Conservation (phyloP, 2,329 filamentous ascomycete species). For the Alternaria conjuncta region DNA sequence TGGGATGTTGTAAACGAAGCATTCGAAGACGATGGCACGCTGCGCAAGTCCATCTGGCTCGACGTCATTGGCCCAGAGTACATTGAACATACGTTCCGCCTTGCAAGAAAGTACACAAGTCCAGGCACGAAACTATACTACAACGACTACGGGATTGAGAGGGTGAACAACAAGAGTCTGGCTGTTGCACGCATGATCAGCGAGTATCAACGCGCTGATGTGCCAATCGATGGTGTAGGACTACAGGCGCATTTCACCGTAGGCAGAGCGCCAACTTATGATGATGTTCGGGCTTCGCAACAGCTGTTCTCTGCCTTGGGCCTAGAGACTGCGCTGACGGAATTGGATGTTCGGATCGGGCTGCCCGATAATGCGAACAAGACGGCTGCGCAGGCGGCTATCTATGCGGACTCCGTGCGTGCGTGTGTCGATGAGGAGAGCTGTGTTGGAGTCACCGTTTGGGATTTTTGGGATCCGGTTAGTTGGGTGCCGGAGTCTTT, state of each 20-base stretch:
- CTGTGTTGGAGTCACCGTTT: slow-evolving; percentile 51
- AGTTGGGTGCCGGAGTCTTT: slow-evolving; percentile 49
- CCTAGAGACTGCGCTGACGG: slow-evolving; percentile 66
- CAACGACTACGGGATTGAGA: slow-evolving; percentile 70
- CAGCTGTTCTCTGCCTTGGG: slow-evolving; percentile 58
- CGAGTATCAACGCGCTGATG: slow-evolving; percentile 45
- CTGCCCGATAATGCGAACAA: slow-evolving; percentile 55
- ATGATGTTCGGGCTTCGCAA: slow-evolving; percentile 56
- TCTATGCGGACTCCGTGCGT: slow-evolving; percentile 52
- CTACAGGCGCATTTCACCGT: slow-evolving; percentile 68
- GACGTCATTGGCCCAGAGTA: slow-evolving; percentile 63
- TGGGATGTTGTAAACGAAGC: slow-evolving; percentile 74
- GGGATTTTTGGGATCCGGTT: slow-evolving; percentile 52
- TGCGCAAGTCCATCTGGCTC: slow-evolving; percentile 62
- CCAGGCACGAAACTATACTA: slow-evolving; percentile 66
- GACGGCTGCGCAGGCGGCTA: slow-evolving; percentile 55
- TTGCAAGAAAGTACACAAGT: slow-evolving; percentile 61
- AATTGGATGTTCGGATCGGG: slow-evolving; percentile 63
- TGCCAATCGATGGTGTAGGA: slow-evolving; percentile 66
- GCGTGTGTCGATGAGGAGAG: slow-evolving; percentile 46
- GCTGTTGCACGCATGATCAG: slow-evolving; percentile 42
- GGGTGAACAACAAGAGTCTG: slow-evolving; percentile 55
- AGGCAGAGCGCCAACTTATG: slow-evolving; percentile 57
- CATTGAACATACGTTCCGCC: slow-evolving; percentile 63
- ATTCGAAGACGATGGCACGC: slow-evolving; percentile 63